A percentile compares a stretch with the other conserved stretches of the same genome.
phyloP scores from a whole-genome alignment of 1,284 basidiomycete species.

The Trichosporon ovoides region DNA sequence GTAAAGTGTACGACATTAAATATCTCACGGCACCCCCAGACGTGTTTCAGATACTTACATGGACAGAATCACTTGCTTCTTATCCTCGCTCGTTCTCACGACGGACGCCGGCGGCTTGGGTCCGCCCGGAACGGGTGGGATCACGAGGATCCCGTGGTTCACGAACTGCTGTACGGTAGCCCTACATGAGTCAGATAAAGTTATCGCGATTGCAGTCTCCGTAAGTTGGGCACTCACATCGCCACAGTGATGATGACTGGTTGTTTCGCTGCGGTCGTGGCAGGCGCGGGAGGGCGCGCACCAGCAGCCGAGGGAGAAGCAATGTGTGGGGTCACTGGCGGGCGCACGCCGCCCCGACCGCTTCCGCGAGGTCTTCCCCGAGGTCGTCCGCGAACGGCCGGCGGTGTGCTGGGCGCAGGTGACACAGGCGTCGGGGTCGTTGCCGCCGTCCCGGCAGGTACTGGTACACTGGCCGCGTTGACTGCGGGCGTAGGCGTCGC shows the following conservation, averaged over 20 bases:
- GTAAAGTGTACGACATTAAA: too few relatives aligned
- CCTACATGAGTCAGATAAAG: constrained; percentile 5
- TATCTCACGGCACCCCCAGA: too few relatives aligned
- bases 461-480: constrained; percentile 1
- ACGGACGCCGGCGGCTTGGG: constrained; percentile 32
- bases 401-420: not conserved
- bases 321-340: constrained; percentile 3
- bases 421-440: not conserved
- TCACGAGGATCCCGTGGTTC: constrained; percentile 17
- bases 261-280: not conserved
- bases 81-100: constrained; percentile 31
- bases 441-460: not conserved
- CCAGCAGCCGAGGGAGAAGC: not conserved
- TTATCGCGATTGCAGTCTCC: not conserved
- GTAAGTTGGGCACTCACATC: constrained; percentile 11
- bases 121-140: constrained; percentile 20
- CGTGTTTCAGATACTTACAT: constrained; percentile 26
- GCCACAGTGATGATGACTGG: constrained; percentile 21
- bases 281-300: not conserved
- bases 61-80: constrained; percentile 31
- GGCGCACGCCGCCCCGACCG: constrained; percentile 15
- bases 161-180: constrained; percentile 16
- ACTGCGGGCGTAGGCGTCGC: constrained; percentile 4
- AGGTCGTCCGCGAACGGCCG: constrained; percentile 15
- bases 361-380: constrained; percentile 18